phyloP scores from a whole-genome alignment of 495 filamentous ascomycete genomes.

The Friedmanniomyces simplex region DNA sequence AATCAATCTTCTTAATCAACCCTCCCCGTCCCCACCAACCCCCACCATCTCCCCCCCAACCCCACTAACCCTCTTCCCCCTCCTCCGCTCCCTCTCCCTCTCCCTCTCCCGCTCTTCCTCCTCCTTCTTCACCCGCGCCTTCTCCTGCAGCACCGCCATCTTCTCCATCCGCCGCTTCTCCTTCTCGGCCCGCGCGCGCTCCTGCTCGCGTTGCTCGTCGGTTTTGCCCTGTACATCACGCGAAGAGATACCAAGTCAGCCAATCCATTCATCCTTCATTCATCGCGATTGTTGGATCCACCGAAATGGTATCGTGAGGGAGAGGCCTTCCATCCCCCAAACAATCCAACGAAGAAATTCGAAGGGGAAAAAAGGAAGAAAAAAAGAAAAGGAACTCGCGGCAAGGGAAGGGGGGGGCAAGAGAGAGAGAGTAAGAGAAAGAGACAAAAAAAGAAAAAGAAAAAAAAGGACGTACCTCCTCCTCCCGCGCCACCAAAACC shows the following conservation, averaged over 20 bases:
- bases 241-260: neutral
- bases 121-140: constrained; percentile 8
- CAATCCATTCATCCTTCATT: too few relatives aligned
- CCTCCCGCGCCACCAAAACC: constrained; percentile 38
- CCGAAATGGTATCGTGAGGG: too few relatives aligned
- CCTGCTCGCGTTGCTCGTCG: constrained; percentile 9
- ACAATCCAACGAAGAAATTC: too few relatives aligned
- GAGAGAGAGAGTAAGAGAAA: too few relatives aligned
- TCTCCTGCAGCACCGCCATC: constrained; percentile 19
- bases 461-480: neutral
- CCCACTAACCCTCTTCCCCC: neutral
- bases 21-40: neutral
- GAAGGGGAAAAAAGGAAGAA: too few relatives aligned
- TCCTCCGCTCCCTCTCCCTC: constrained; percentile 1
- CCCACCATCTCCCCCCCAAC: neutral
- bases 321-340: too few relatives aligned
- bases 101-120: constrained; percentile 9
- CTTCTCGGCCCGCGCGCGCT: constrained; percentile 4
- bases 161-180: constrained; percentile 16
- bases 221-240: constrained; percentile 4
- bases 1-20: too few relatives aligned
- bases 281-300: too few relatives aligned
- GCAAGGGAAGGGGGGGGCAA: too few relatives aligned
- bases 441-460: too few relatives aligned
- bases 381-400: too few relatives aligned